Base-by-base conservation (phyloP, 371 early-diverging fungal genomes). In the Mucor saturninus region DNA sequence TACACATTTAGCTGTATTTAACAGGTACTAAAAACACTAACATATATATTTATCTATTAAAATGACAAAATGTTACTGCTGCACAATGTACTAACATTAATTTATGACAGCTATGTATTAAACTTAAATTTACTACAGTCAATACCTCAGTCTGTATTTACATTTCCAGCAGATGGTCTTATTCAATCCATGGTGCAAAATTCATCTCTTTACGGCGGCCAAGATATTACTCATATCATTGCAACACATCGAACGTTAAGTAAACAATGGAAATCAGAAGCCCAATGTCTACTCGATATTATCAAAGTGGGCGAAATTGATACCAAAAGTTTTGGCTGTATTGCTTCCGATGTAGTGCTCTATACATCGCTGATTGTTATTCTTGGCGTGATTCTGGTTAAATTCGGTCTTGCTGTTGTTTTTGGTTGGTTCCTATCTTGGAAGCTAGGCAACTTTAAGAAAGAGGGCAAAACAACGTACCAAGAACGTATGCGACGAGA, bases 221-320 rank as follows among this genome's bases (percentile, higher is more conserved):
- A 80, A 56, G 83, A 83, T 51, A 63, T 83, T 3, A 76, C 78
- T 2, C 73, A 75, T n/a, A 48, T 59, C 2, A 68, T 80, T 1
- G 60, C 72, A 14, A 62, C 71, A 1, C 74, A 71, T 28, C 58
- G 65, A n/a, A 35, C 48, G 3, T 53, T 54, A 0, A 28, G 35
- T 6, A 38, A 15, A 48, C 32, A 5, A 21, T 80, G 80, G 77
- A 69, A 62, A 46, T 31, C 68, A 64, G 72, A 72, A 43, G 89
- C 86, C 15, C 65, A 80, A 26, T 93, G 93, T 62, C 67, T 91
- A 48, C 61, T 77, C 14, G 87, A 88, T 6, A 73, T 84, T 10
- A 85, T 90, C 79, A 84, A 87, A 53, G 90, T 92, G 13, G 94
- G 93, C 5, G 86, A 86, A 26, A 77, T 94, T n/a, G 93, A 93